Evolutionary conservation across 2,329 filamentous ascomycete genomes (phyloP).

Genomic region (Didymellaceae sp.): DNA sequence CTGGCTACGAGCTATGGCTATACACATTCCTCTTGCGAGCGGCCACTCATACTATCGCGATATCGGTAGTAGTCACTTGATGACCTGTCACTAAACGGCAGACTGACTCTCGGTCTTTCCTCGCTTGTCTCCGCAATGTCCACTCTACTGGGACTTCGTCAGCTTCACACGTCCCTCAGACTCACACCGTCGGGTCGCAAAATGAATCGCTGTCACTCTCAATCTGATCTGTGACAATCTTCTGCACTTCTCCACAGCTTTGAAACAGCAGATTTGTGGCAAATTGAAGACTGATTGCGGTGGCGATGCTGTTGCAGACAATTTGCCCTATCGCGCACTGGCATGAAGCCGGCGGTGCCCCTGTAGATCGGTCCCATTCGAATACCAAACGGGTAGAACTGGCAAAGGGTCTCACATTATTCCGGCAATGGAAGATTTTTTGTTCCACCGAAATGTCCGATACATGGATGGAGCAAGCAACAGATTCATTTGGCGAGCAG

Average conservation of each 20-base stretch:
- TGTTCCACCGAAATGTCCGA: slow-evolving; percentile 18
- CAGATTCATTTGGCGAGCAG: slow-evolving; percentile 22
- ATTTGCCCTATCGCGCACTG: slow-evolving; percentile 27
- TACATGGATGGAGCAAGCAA: slow-evolving; percentile 19
- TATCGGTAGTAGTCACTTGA: slow-evolving; percentile 10
- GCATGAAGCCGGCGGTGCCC: slow-evolving; percentile 21
- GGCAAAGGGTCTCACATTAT: slow-evolving; percentile 13
- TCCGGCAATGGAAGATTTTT: slow-evolving; percentile 19
- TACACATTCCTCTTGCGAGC: background rate
- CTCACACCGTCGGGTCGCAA: slow-evolving; percentile 10
- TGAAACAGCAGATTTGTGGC: slow-evolving; percentile 29
- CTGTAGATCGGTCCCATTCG: slow-evolving; percentile 25
- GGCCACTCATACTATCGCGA: slow-evolving; percentile 6
- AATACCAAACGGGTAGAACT: slow-evolving; percentile 8
- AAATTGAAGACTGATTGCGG: slow-evolving; percentile 24
- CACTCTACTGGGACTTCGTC: slow-evolving; percentile 31
- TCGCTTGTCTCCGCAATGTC: slow-evolving; percentile 38
- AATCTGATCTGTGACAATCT: slow-evolving; percentile 25
- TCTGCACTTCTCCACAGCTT: slow-evolving; percentile 22
- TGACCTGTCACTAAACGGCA: slow-evolving; percentile 33
- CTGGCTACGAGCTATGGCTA: slow-evolving; percentile 4
- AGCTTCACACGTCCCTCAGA: slow-evolving; percentile 14
- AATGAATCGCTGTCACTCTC: slow-evolving; percentile 6
- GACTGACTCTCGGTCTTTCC: slow-evolving; percentile 22
- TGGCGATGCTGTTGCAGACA: slow-evolving; percentile 24